Base-by-base conservation (phyloP, 352 stramenopile genomes). In the Pythium brachiatum region DNA sequence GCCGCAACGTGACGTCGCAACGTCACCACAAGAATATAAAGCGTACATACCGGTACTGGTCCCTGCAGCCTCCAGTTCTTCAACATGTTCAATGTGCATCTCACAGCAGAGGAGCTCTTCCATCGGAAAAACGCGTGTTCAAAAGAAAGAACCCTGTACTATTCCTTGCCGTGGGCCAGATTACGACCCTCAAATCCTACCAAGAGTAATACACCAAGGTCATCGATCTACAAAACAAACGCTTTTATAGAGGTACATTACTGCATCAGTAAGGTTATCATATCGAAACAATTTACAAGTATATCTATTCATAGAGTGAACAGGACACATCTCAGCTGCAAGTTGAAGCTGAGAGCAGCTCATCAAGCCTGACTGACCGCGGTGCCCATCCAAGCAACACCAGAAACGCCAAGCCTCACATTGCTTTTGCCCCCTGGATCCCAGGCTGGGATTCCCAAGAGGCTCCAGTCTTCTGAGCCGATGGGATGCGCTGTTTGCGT, bases 291-390 rank as follows among this genome's bases (percentile, higher is more conserved):
- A 34, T 47, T 47, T 8, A 26, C 8, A 9, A 26, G 5, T 7
- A 15, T 26, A 27, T 27, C 8, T 3, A 5, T 23, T 27, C 12
- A 27, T 8, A 26, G 7, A 47, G 39, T n/a, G 25, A 12, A 2
- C 12, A 15, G 11, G 6, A 27, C n/a, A 9, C 5, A 47, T 27
- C 47, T 53, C 25, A 53, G 27, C 13, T 53, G 47, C 25, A 53
- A 53, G 47, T 53, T 53, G 47, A 53, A 53, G 47, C 13, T 53
- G 27, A 15, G 47, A 53, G 25, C 47, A 36, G 47, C 47, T 53
- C 47, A 32, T 53, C 47, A 53, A 36, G 16, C 13, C 13, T 16
- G 27, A 36, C 47, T 36, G 25, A 36, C 47, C 47, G 15, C 7
- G 34, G n/a, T n/a, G 7, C 39, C 39, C 39, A 47, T 47, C 39